phyloP scores from a whole-genome alignment of 441 rosid species.

The Mallotus japonicus region DNA sequence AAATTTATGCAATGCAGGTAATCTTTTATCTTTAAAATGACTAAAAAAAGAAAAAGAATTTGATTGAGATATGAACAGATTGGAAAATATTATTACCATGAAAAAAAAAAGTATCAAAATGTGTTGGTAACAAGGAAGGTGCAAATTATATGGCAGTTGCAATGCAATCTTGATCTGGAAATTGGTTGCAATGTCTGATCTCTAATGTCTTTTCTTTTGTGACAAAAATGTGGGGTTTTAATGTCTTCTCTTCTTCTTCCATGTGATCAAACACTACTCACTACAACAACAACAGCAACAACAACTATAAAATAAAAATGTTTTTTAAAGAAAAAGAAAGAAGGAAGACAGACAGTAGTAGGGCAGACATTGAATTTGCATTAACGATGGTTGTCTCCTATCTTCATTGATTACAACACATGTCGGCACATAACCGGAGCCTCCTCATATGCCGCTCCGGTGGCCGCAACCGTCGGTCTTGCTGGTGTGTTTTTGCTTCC shows the following conservation, averaged over 20 bases:
- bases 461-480: constrained; percentile 25
- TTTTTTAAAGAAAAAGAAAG: background rate
- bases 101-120: no score
- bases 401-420: constrained; percentile 23
- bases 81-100: no score
- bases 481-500: constrained; percentile 1
- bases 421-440: constrained; percentile 21
- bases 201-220: no score
- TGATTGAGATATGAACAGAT: no score
- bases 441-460: constrained; percentile 25
- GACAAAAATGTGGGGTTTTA: background rate
- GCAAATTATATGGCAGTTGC: background rate
- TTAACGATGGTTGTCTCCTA: background rate
- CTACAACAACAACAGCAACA: no score
- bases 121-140: no score
- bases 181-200: background rate
- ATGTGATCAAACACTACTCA: background rate
- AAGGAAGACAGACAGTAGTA: background rate
- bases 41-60: no score
- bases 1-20: no score
- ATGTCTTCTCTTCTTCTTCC: background rate
- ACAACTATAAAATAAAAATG: background rate
- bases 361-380: background rate
- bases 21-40: no score
- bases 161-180: background rate